phyloP scores from a whole-genome alignment of 139 green algal genomes.

The Eudorina sp. region DNA sequence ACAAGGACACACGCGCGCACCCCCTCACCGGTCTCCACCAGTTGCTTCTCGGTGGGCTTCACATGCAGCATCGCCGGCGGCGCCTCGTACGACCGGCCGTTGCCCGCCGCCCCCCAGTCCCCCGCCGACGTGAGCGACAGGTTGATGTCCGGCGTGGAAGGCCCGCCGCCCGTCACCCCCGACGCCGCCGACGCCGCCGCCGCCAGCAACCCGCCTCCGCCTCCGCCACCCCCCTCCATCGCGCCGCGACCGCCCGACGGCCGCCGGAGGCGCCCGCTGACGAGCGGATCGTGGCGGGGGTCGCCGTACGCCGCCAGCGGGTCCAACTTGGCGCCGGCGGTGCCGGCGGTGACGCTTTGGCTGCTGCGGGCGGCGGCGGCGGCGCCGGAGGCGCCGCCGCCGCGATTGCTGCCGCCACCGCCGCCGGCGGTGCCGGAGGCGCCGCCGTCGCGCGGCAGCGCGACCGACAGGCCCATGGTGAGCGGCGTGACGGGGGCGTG shows the following conservation, averaged over 20 bases:
- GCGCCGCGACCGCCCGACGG: background rate
- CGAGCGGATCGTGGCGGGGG: background rate
- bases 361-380: background rate
- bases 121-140: background rate
- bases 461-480: background rate
- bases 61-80: constrained; percentile 24
- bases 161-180: background rate
- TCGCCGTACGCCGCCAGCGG: constrained; percentile 27
- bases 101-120: constrained; percentile 41
- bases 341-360: background rate
- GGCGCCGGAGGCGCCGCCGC: background rate
- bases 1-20: no score
- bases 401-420: background rate
- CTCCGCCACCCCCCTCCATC: background rate
- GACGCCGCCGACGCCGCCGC: background rate
- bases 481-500: background rate
- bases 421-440: background rate
- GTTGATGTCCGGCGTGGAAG: constrained; percentile 43
- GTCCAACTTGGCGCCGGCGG: background rate
- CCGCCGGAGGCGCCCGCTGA: background rate
- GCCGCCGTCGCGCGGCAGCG: background rate
- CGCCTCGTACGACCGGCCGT: constrained; percentile 1
- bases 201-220: background rate
- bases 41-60: constrained; percentile 37
- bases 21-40: constrained; percentile 31